Evolutionary conservation across 2,329 filamentous ascomycete genomes (phyloP).

Genomic region (Paecilomyces dactylethromorphus): DNA sequence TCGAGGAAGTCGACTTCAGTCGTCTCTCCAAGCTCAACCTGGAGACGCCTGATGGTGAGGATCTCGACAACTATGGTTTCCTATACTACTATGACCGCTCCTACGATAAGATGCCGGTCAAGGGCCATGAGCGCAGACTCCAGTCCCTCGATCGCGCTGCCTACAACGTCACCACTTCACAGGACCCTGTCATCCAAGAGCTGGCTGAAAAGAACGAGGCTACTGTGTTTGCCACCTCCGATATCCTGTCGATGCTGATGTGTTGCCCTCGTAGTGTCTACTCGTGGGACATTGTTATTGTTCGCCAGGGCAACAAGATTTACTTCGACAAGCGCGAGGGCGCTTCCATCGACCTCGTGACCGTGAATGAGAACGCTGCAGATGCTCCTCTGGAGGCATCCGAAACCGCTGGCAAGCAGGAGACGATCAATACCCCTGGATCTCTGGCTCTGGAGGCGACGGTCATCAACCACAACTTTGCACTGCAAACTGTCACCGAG

Average conservation of each 20-base stretch:
- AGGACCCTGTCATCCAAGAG: slow-evolving; percentile 94
- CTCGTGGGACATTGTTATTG: slow-evolving; percentile 95
- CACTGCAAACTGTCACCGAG: slow-evolving; percentile 89
- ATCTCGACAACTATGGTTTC: slow-evolving; percentile 93
- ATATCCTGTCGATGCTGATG: slow-evolving; percentile 98
- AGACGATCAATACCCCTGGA: slow-evolving; percentile 86
- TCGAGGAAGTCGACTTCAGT: slow-evolving; percentile 98
- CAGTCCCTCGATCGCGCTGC: slow-evolving; percentile 85
- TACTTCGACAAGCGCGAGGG: slow-evolving; percentile 98
- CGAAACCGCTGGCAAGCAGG: slow-evolving; percentile 67
- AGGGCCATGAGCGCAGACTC: slow-evolving; percentile 80
- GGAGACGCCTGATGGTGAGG: slow-evolving; percentile 89
- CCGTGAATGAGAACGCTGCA: slow-evolving; percentile 96
- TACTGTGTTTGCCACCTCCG: slow-evolving; percentile 94
- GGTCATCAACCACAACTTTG: slow-evolving; percentile 99
- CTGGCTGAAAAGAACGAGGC: slow-evolving; percentile 93
- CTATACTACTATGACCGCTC: slow-evolving; percentile 96
- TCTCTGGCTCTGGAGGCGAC: slow-evolving; percentile 95
- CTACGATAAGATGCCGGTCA: slow-evolving; percentile 89
- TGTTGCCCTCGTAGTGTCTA: slow-evolving; percentile 94
- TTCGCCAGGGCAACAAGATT: slow-evolving; percentile 89
- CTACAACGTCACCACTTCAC: slow-evolving; percentile 96
- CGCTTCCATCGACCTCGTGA: slow-evolving; percentile 91
- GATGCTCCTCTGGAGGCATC: slow-evolving; percentile 88
- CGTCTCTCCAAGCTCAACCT: slow-evolving; percentile 92